Evolutionary conservation across 108 stramenopile species (phyloP), one percentile per base, ranked within the genome.

Genomic region (Pseudonitzschia multiseries): DNA sequence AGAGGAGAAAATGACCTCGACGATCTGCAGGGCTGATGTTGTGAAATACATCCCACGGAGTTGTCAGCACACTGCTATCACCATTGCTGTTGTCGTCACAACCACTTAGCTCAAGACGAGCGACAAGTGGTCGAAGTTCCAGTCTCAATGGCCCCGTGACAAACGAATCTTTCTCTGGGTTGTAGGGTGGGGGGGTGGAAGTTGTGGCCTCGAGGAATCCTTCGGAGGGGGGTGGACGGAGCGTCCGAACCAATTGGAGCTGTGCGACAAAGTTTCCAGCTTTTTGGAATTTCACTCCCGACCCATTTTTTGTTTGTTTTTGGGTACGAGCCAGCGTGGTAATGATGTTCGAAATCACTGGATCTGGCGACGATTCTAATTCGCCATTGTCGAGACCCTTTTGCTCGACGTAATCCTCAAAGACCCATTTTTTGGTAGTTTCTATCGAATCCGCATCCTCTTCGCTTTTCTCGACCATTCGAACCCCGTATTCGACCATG

Each of bases 21-120:
- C 71, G 60, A 68, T 88, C 87, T 6, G 80, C 82, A 22, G 87
- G 87, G 57, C 79, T 77, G 14, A 88, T 78, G 74, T 88, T 88
- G 69, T 85, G 83, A 75, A 62, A 86, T 14, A 85, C 73, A 40
- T 85, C 84, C 82, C 82, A 87, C 57, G 52, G 26, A 27, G 74
- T 77, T 28, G 20, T 51, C 20, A 71, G 41, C 28, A 18, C 33
- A 42, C 0, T 65, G 40, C 0, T 42, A 17, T 65, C n/a, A n/a
- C n/a, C n/a, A n/a, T n/a, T n/a, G n/a, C n/a, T 44, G 17, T 42
- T 14, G 46, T 67, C 66, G n/a, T 31, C 32, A 20, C 15, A 14
- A 20, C 33, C 15, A 15, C 56, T 26, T 13, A 74, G 59, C 24
- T 27, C 42, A 6, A 83, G 22, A 41, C 46, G 31, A 62, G 76